A percentile compares a stretch with the other conserved stretches of the same genome.
Evolutionary conservation across 495 filamentous ascomycete genomes (phyloP).

Genomic region (Jackrogersella multiformis): DNA sequence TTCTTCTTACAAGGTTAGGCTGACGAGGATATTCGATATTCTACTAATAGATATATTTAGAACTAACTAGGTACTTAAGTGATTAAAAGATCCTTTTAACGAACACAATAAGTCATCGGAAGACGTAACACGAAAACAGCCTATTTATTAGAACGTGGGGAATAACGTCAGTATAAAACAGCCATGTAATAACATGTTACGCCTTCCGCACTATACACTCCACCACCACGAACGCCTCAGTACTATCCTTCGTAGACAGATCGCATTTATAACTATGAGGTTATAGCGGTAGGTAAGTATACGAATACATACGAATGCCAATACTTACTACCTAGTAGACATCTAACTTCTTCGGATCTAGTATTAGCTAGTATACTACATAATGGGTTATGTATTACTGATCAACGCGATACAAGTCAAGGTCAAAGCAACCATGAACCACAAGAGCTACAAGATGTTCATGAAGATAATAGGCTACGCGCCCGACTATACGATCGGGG

Average conservation of each 20-base stretch:
- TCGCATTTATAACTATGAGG: constrained; percentile 48
- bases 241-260: background rate
- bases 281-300: constrained; percentile 46
- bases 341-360: too few relatives aligned
- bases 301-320: background rate
- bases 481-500: constrained; percentile 67
- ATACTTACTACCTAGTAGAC: background rate
- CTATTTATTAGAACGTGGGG: background rate
- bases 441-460: constrained; percentile 72
- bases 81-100: too few relatives aligned
- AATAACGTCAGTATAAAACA: too few relatives aligned
- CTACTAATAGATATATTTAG: too few relatives aligned
- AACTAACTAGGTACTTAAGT: too few relatives aligned
- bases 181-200: background rate
- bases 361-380: too few relatives aligned
- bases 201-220: background rate
- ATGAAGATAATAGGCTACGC: constrained; percentile 52
- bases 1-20: background rate
- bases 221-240: background rate
- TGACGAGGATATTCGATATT: background rate
- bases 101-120: too few relatives aligned
- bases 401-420: constrained; percentile 61
- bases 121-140: too few relatives aligned
- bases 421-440: constrained; percentile 57
- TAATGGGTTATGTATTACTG: too few relatives aligned